Base-by-base conservation (phyloP, 1,284 basidiomycete species). In the Takashimella tepidaria region DNA sequence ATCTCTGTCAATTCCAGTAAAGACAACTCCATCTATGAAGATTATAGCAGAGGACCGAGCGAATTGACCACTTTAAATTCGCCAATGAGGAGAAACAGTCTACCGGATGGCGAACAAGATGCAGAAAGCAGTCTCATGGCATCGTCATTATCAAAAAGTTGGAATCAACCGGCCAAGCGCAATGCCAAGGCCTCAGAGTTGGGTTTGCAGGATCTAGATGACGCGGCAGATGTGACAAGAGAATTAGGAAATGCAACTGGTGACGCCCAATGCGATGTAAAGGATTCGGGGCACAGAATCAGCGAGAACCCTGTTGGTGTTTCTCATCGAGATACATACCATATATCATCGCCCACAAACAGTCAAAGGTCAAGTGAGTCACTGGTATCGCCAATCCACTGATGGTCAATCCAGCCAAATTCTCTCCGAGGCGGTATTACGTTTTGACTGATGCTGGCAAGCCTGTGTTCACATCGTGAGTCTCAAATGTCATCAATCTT, bases 401-500 rank as follows among this genome's bases (percentile, higher is more conserved):
- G 21, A 22, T 21, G 8, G 45, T 47, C 11, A 19, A 10, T 47
- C 45, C 11, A 41, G 44, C 42, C 23, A 4, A 5, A 8, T 68
- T 62, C 51, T 50, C 54, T 2, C 63, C 67, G 2, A 80, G 91
- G 50, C 83, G 88, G 65, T 97, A 95, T 72, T 95, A 88, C 66
- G 83, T 96, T 10, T 79, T 96, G n/a, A 96, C 91, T 0, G 85
- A 92, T 61, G 92, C 93, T 21, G 92, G 92, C 27, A 97, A 97
- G 73, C 92, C 92, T 12, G 91, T 96, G 13, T 95, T 89, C 68
- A 80, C 84, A 22, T 88, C 87, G 89, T 87, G 67, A 53, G 76
- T 68, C 37, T 45, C 20, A 16, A 43, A 37, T 47, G 40, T 22
- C 42, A 37, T 56, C 52, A 11, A 46, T 44, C 47, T 57, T 19